phyloP scores from a whole-genome alignment of 768 basidiomycete species.

The Galerina sulciceps region DNA sequence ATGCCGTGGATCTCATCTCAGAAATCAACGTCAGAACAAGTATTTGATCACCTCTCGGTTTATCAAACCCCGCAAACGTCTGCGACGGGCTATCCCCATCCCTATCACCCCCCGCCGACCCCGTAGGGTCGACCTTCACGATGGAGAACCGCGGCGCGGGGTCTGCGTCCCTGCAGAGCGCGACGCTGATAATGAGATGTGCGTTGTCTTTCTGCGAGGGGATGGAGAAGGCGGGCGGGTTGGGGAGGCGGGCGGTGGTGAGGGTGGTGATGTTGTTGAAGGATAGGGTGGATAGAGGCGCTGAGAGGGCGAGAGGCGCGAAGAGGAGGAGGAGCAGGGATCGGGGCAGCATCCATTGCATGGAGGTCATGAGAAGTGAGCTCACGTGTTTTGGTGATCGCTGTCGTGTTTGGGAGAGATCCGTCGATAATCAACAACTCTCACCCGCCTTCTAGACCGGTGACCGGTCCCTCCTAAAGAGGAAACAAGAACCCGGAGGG shows the following conservation, averaged over 20 bases:
- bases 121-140: slow-evolving; percentile 46
- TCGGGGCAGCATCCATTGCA: slow-evolving; percentile 35
- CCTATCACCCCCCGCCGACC: slow-evolving; percentile 20
- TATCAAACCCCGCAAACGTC: not conserved
- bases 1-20: slow-evolving; percentile 43
- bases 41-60: too few species aligned
- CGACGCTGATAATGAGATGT: slow-evolving; percentile 46
- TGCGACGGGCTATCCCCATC: not conserved
- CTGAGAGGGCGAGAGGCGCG: slow-evolving; percentile 34
- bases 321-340: slow-evolving; percentile 37
- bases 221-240: slow-evolving; percentile 42
- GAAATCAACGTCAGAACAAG: too few species aligned
- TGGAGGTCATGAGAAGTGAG: not conserved
- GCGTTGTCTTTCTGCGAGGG: slow-evolving; percentile 35
- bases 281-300: slow-evolving; percentile 32
- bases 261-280: slow-evolving; percentile 43
- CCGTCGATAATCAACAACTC: too few species aligned
- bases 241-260: slow-evolving; percentile 29
- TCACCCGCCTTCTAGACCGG: too few species aligned
- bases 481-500: too few species aligned
- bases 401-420: too few species aligned
- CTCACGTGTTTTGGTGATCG: not conserved
- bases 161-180: slow-evolving; percentile 44
- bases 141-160: slow-evolving; percentile 60
- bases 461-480: too few species aligned